These are phyloP conservation scores for Cytospora paraplurivora DNA, from an alignment of 2,329 filamentous ascomycete species.

Conservation along the genomic window DNA sequence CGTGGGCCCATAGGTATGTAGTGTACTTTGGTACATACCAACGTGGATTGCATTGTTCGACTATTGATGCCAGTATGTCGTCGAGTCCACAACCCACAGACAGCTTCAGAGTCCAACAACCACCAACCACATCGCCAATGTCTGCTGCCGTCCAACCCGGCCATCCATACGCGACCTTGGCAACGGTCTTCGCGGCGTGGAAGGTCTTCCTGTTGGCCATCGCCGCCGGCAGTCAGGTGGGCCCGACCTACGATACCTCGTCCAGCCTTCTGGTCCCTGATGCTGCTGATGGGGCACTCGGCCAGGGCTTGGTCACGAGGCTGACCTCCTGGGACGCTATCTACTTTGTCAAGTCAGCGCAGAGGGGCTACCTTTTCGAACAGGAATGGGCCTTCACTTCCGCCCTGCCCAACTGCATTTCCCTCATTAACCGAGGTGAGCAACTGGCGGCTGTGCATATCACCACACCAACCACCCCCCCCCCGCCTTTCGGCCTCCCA, in stretches of 20 bases:
- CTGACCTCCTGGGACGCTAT: slow-evolving; percentile 81
- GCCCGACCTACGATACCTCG: slow-evolving; percentile 78
- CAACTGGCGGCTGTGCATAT: neutral
- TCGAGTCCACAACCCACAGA: neutral
- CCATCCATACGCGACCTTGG: slow-evolving; percentile 33
- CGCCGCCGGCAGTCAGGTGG: slow-evolving; percentile 53
- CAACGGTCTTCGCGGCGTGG: slow-evolving; percentile 60
- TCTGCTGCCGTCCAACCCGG: neutral
- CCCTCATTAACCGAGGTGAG: slow-evolving; percentile 34
- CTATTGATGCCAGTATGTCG: neutral
- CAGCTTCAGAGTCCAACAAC: neutral
- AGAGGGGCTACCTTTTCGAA: slow-evolving; percentile 69
- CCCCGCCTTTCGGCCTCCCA: neutral
- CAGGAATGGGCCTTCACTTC: slow-evolving; percentile 83
- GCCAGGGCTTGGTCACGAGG: slow-evolving; percentile 50
- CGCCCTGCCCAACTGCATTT: slow-evolving; percentile 48
- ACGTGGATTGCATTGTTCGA: too few relatives aligned
- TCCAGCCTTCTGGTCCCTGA: slow-evolving; percentile 49
- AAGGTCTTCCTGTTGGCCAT: slow-evolving; percentile 68
- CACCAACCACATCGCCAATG: slow-evolving; percentile 15
- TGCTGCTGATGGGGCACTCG: slow-evolving; percentile 30
- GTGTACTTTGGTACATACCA: too few relatives aligned
- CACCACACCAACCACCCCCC: too few relatives aligned
- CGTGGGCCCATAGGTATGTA: too few relatives aligned
- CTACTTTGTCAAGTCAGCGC: slow-evolving; percentile 68